Evolutionary conservation across 2,329 filamentous ascomycete species (phyloP).

Genomic region (Cladosporium sp.): DNA sequence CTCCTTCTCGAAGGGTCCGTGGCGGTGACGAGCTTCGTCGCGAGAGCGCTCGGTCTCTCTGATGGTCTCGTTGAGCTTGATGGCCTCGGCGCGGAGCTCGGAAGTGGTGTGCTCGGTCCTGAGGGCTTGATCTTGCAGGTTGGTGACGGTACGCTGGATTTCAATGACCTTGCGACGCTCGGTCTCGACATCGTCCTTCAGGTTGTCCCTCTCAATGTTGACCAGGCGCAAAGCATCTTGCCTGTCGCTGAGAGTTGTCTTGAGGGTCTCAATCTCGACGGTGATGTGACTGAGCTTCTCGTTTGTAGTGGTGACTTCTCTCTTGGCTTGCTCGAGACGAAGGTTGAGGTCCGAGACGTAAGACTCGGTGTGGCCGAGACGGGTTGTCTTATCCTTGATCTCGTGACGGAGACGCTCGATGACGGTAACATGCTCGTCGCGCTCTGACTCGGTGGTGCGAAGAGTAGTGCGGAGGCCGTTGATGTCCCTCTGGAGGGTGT

Average conservation of each 20-base stretch:
- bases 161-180: slow-evolving; percentile 29
- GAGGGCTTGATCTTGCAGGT: slow-evolving; percentile 23
- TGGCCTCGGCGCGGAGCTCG: slow-evolving; percentile 26
- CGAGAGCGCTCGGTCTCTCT: slow-evolving; percentile 31
- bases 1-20: slow-evolving; percentile 27
- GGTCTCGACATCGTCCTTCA: slow-evolving; percentile 30
- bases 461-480: slow-evolving; percentile 30
- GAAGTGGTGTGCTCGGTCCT: not conserved
- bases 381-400: slow-evolving; percentile 28
- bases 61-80: slow-evolving; percentile 29
- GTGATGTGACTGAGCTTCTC: slow-evolving; percentile 30
- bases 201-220: slow-evolving; percentile 30
- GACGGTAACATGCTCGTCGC: slow-evolving; percentile 32
- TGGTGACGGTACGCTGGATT: slow-evolving; percentile 26
- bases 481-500: slow-evolving; percentile 29
- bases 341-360: slow-evolving; percentile 27
- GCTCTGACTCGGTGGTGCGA: slow-evolving; percentile 31
- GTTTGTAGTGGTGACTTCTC: slow-evolving; percentile 29
- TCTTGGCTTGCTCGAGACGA: slow-evolving; percentile 29
- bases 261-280: slow-evolving; percentile 27
- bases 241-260: slow-evolving; percentile 27
- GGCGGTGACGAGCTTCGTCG: slow-evolving; percentile 30
- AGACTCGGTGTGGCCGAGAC: slow-evolving; percentile 29
- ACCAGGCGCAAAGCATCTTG: slow-evolving; percentile 30
- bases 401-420: slow-evolving; percentile 32